Conservation (phyloP, 495 filamentous ascomycete species). For the Parathielavia appendiculata region DNA sequence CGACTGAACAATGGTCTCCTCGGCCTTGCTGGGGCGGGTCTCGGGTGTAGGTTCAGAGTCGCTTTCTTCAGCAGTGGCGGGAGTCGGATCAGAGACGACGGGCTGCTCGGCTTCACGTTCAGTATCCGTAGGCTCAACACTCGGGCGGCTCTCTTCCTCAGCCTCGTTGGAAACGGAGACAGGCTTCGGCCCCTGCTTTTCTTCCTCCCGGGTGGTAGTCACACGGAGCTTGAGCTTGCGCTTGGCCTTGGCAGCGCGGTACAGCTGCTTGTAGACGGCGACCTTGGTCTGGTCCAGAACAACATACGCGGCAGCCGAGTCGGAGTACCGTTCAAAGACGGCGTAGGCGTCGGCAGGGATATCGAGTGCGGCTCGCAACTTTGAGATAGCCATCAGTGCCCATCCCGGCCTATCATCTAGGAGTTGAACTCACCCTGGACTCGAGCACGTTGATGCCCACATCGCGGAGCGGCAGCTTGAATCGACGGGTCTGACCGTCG, state of each 20-base stretch:
- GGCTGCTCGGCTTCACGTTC: conserved; percentile 5
- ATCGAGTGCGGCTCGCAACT: conserved; percentile 72
- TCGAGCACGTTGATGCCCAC: conserved; percentile 71
- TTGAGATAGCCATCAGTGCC: conserved; percentile 23
- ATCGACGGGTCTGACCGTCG: conserved; percentile 67
- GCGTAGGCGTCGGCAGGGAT: conserved; percentile 64
- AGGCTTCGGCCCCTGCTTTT: conserved; percentile 24
- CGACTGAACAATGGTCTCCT: neutral
- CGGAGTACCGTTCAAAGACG: conserved; percentile 90
- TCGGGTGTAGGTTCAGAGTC: neutral
- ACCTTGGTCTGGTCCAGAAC: conserved; percentile 70
- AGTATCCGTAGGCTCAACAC: conserved; percentile 9
- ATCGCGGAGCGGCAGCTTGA: conserved; percentile 86
- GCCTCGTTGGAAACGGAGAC: conserved; percentile 26
- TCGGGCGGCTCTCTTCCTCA: conserved; percentile 20
- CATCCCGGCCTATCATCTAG: neutral
- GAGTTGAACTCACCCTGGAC: conserved; percentile 65
- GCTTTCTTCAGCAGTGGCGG: conserved; percentile 7
- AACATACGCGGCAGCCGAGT: conserved; percentile 79
- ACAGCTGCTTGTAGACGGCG: conserved; percentile 91
- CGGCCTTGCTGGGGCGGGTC: neutral
- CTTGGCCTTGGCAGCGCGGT: conserved; percentile 96
- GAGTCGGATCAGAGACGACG: neutral
- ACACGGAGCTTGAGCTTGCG: conserved; percentile 89
- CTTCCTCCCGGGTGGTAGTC: conserved; percentile 37